These are phyloP conservation scores for Conringia planisiliqua DNA, from an alignment of 345 rosid genomes.

Conservation along the genomic window DNA sequence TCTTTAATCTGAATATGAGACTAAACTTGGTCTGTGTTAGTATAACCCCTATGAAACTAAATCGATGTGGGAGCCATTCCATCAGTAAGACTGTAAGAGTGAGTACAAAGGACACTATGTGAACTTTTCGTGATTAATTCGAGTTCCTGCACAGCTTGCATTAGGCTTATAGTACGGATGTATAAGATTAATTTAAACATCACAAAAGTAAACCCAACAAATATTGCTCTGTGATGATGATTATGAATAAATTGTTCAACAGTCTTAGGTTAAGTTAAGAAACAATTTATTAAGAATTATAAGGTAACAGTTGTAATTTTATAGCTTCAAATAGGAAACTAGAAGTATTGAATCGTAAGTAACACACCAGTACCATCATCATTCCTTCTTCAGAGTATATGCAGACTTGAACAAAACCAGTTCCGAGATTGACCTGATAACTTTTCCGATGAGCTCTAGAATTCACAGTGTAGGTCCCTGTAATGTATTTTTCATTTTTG, in stretches of 20 bases:
- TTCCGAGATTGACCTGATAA: neutral
- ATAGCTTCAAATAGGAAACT: neutral
- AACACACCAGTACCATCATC: neutral
- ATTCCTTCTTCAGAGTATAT: constrained; percentile 10
- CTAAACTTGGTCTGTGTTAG: neutral
- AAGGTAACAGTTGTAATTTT: neutral
- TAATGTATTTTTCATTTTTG: constrained; percentile 45
- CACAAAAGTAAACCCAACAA: neutral
- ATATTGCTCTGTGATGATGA: neutral
- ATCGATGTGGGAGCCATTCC: neutral
- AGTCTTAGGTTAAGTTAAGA: neutral
- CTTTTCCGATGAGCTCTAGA: neutral
- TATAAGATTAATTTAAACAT: neutral
- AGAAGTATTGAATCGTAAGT: neutral
- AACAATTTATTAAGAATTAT: neutral
- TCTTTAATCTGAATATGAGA: no score
- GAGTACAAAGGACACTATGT: neutral
- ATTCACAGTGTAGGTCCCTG: neutral
- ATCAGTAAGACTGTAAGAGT: neutral
- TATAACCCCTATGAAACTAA: neutral
- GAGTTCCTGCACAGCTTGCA: neutral
- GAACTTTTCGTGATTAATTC: neutral
- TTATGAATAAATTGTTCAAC: neutral
- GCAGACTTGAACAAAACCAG: constrained; percentile 8
- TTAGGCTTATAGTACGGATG: neutral